A percentile compares a stretch with the other conserved stretches of the same genome.
Conservation (phyloP, 1,139 yeast genomes). For the Magnusiomyces clavatus region DNA sequence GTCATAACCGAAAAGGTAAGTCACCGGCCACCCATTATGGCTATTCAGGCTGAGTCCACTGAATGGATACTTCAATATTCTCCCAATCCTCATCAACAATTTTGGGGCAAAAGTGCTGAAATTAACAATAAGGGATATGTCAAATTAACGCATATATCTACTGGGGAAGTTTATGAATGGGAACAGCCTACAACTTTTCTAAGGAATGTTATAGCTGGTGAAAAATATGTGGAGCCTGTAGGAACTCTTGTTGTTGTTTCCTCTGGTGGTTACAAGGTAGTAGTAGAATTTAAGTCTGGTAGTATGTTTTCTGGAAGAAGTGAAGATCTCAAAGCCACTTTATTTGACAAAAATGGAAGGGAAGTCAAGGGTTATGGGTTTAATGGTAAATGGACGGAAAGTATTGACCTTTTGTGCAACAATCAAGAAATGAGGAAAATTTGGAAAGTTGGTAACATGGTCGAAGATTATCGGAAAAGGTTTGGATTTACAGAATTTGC, state of each 20-base stretch:
- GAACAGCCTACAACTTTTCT: slow-evolving; percentile 72
- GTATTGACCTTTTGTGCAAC: slow-evolving; percentile 18
- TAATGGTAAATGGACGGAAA: slow-evolving; percentile 67
- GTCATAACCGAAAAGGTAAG: slow-evolving; percentile 69
- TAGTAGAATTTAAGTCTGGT: slow-evolving; percentile 65
- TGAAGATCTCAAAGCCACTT: slow-evolving; percentile 61
- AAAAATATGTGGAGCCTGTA: slow-evolving; percentile 85
- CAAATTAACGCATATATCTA: slow-evolving; percentile 44
- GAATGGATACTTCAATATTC: slow-evolving; percentile 73
- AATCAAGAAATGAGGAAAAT: slow-evolving; percentile 27
- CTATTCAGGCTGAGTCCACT: slow-evolving; percentile 63
- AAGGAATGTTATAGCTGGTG: slow-evolving; percentile 89
- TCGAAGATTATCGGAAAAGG: slow-evolving; percentile 51
- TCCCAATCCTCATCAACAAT: slow-evolving; percentile 78
- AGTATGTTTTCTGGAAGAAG: slow-evolving; percentile 80
- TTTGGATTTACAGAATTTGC: slow-evolving; percentile 85
- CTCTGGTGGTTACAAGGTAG: slow-evolving; percentile 59
- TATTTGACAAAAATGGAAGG: slow-evolving; percentile 36
- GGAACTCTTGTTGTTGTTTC: slow-evolving; percentile 61
- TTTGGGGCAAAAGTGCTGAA: slow-evolving; percentile 93
- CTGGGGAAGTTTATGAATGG: slow-evolving; percentile 76
- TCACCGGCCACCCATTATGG: slow-evolving; percentile 79
- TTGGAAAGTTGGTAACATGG: slow-evolving; percentile 62
- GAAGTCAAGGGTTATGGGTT: slow-evolving; percentile 36
- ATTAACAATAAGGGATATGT: slow-evolving; percentile 65